Conservation (phyloP, 73 alveolate species). For the Symbiodinium pilosum region DNA sequence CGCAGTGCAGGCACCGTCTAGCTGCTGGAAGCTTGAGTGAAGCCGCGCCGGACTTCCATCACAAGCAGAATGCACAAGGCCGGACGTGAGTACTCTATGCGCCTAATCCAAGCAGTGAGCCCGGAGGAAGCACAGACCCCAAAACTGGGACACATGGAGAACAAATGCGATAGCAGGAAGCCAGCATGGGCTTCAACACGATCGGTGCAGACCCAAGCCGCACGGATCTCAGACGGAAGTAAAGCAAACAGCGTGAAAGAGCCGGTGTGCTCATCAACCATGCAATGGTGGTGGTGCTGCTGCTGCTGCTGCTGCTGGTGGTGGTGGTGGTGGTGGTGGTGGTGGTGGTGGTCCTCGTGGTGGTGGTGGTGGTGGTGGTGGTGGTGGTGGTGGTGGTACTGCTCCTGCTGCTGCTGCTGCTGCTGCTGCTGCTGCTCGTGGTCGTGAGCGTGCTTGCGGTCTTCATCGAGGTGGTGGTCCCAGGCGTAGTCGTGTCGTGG, state of each 20-base stretch:
- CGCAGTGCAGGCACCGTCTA: not conserved
- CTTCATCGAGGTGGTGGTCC: not conserved
- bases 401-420: not conserved
- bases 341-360: not conserved
- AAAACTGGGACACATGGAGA: not conserved
- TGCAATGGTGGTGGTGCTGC: not conserved
- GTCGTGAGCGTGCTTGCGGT: not conserved
- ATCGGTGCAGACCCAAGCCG: slow-evolving; percentile 13
- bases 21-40: not conserved
- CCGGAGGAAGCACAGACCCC: not conserved
- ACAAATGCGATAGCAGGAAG: not conserved
- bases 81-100: too few species aligned
- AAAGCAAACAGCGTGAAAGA: not conserved
- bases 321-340: not conserved
- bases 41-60: not conserved
- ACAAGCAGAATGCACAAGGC: not conserved
- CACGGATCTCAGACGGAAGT: not conserved
- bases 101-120: too few species aligned
- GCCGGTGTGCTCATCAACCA: not conserved
- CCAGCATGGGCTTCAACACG: not conserved
- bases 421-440: not conserved
- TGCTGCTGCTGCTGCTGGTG: not conserved
- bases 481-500: not conserved
- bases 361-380: not conserved
- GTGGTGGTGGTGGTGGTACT: not conserved